Percentiles rank a stretch among this genome's conserved stretches.
Conservation (phyloP, 345 rosid genomes). For the Gossypium longicalyx region DNA sequence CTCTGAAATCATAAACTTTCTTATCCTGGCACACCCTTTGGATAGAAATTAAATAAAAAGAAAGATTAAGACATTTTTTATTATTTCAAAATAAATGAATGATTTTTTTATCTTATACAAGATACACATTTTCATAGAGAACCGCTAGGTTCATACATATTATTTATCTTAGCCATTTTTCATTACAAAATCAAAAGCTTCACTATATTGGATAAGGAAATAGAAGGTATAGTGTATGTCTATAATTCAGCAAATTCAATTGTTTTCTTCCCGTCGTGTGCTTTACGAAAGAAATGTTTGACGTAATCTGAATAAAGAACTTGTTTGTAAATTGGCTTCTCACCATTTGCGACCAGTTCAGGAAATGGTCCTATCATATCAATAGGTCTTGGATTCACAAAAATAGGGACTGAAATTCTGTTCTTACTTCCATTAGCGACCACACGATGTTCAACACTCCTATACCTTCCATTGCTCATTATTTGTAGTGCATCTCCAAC, state of each 20-base stretch:
- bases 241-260: slow-evolving; percentile 2
- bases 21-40: too few species aligned
- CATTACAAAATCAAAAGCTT: neutral
- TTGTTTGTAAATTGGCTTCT: slow-evolving; percentile 11
- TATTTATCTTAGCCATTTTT: neutral
- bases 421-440: slow-evolving; percentile 19
- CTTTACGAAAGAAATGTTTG: slow-evolving; percentile 22
- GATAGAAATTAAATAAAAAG: too few species aligned
- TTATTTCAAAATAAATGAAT: neutral
- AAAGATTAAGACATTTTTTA: neutral
- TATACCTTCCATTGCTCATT: slow-evolving; percentile 26
- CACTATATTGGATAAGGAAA: neutral
- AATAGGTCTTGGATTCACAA: slow-evolving; percentile 9
- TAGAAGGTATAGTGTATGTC: neutral
- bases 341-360: slow-evolving; percentile 12
- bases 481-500: slow-evolving; percentile 24
- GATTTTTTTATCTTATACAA: neutral
- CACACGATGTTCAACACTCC: slow-evolving; percentile 27
- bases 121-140: neutral
- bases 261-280: slow-evolving; percentile 24
- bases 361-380: slow-evolving; percentile 16
- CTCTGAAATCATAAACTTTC: too few species aligned
- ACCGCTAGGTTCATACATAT: neutral
- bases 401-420: slow-evolving; percentile 27
- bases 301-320: slow-evolving; percentile 22